Evolutionary conservation across 2,329 filamentous ascomycete species (phyloP).

Genomic region (Cucurbitaria berberidis): DNA sequence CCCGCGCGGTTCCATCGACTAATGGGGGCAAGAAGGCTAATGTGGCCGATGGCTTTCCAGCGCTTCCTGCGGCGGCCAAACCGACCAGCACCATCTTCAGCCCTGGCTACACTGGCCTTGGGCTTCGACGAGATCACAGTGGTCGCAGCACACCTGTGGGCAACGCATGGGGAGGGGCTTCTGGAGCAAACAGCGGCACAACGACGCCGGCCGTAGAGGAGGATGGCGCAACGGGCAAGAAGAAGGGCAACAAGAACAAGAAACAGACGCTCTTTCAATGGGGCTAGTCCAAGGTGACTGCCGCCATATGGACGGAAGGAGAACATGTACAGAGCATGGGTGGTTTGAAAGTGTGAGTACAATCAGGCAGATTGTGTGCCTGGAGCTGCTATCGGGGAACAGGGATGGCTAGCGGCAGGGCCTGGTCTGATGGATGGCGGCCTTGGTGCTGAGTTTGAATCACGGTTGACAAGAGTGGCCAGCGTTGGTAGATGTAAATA

Average conservation of each 20-base stretch:
- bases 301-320: background rate
- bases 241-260: conserved; percentile 58
- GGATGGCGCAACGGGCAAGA: conserved; percentile 43
- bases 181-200: conserved; percentile 33
- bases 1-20: conserved; percentile 38
- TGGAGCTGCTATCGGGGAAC: background rate
- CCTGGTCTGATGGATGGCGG: background rate
- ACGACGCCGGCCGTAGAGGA: conserved; percentile 33
- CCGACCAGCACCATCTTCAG: conserved; percentile 62
- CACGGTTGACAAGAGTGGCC: background rate
- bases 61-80: conserved; percentile 79
- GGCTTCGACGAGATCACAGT: conserved; percentile 52
- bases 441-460: background rate
- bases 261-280: conserved; percentile 60
- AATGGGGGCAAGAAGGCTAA: conserved; percentile 33
- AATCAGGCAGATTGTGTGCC: conserved; percentile 8
- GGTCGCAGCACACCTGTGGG: conserved; percentile 45
- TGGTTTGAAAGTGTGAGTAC: background rate
- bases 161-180: conserved; percentile 50
- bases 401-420: background rate
- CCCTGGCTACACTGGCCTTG: conserved; percentile 56
- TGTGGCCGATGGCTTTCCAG: conserved; percentile 73
- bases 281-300: conserved; percentile 40
- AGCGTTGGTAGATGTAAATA: background rate
- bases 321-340: background rate